A percentile compares a stretch with the other conserved stretches of the same genome.
Evolutionary conservation across 257 asterid species (phyloP).

Genomic region (Solanum chaucha): DNA sequence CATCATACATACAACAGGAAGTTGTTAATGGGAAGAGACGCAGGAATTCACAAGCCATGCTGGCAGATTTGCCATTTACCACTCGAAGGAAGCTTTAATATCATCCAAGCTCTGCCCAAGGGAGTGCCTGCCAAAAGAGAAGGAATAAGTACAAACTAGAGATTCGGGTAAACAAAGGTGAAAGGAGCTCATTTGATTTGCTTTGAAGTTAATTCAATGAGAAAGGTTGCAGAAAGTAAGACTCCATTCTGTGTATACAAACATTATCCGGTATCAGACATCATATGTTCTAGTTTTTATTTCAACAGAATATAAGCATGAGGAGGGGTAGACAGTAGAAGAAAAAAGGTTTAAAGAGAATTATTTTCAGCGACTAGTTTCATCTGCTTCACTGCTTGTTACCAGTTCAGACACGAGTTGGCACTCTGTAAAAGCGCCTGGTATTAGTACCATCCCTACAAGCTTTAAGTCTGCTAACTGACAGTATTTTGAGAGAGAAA

Average conservation of each 20-base stretch:
- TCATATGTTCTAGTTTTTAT: background rate
- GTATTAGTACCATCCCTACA: background rate
- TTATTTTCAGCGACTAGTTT: background rate
- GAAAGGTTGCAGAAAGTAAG: background rate
- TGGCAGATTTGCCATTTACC: background rate
- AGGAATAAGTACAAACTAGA: background rate
- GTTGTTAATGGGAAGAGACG: background rate
- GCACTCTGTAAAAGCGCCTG: background rate
- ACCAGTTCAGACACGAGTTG: background rate
- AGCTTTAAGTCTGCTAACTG: background rate
- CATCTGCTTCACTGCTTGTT: background rate
- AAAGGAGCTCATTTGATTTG: background rate
- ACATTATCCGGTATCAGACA: background rate
- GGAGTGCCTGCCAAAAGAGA: constrained; percentile 45
- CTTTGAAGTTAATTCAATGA: background rate
- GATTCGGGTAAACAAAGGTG: background rate
- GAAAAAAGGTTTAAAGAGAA: background rate
- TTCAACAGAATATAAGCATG: background rate
- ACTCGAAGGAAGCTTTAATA: constrained; percentile 47
- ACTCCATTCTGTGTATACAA: background rate
- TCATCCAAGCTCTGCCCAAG: constrained; percentile 92
- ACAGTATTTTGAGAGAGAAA: background rate
- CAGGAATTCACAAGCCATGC: background rate
- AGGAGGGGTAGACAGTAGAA: background rate
- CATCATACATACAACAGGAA: background rate